Evolutionary conservation across 1,139 yeast species (phyloP).

Genomic region (Pneumocystis sp.): DNA sequence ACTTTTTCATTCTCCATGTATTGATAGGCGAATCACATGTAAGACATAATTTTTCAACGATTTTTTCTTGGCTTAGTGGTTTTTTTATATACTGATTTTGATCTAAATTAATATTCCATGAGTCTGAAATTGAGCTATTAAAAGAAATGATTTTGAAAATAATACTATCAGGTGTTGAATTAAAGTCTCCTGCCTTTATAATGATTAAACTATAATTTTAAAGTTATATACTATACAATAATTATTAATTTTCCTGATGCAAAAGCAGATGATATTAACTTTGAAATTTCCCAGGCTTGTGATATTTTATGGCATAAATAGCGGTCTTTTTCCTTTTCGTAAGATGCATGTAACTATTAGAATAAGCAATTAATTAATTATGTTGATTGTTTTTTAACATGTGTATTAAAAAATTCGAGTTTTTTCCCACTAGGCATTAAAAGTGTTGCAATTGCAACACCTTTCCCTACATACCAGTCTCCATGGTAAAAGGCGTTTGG

Average conservation of each 20-base stretch:
- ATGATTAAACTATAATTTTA: neutral
- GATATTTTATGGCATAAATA: slow-evolving; percentile 81
- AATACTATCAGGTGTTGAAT: slow-evolving; percentile 72
- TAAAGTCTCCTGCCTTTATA: slow-evolving; percentile 64
- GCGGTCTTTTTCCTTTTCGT: slow-evolving; percentile 76
- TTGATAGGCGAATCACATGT: slow-evolving; percentile 82
- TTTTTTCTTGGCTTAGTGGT: slow-evolving; percentile 24
- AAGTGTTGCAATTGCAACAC: slow-evolving; percentile 62
- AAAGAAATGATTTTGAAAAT: slow-evolving; percentile 63
- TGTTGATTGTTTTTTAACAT: slow-evolving; percentile 21
- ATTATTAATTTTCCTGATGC: slow-evolving; percentile 72
- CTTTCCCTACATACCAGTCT: slow-evolving; percentile 94
- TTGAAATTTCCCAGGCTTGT: slow-evolving; percentile 92
- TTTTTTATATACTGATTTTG: neutral
- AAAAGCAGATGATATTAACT: slow-evolving; percentile 44
- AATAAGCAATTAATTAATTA: neutral
- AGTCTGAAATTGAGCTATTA: slow-evolving; percentile 46
- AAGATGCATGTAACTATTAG: slow-evolving; percentile 77
- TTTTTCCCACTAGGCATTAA: slow-evolving; percentile 38
- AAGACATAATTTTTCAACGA: slow-evolving; percentile 49
- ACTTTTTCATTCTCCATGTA: slow-evolving; percentile 53
- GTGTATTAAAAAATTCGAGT: slow-evolving; percentile 73
- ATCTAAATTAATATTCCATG: slow-evolving; percentile 13
- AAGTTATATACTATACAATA: slow-evolving; percentile 22
- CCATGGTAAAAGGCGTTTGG: slow-evolving; percentile 90